These are phyloP conservation scores for Mortierella sp. DNA, from an alignment of 371 early-diverging fungal species.

Conservation along the genomic window DNA sequence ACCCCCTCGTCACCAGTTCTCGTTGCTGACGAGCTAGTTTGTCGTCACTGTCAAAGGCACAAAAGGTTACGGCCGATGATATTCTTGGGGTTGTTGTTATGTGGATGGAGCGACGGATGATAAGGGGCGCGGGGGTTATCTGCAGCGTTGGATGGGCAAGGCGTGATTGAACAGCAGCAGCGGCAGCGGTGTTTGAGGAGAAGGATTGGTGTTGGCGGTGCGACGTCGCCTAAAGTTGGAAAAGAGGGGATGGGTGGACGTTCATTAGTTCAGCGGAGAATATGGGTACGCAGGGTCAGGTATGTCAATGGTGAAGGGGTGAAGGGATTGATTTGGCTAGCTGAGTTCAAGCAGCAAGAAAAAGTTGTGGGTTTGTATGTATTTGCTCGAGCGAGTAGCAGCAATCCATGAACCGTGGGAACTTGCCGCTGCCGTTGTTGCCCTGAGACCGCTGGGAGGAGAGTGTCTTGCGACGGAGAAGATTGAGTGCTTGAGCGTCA, in stretches of 20 bases:
- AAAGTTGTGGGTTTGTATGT: background rate
- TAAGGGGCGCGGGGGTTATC: background rate
- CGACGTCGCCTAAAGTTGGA: background rate
- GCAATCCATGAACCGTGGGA: background rate
- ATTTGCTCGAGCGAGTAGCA: background rate
- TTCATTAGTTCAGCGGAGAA: background rate
- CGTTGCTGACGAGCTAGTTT: background rate
- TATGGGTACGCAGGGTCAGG: background rate
- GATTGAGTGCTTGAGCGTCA: background rate
- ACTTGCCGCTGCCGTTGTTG: background rate
- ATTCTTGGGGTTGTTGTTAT: background rate
- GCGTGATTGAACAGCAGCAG: background rate
- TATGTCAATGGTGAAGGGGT: background rate
- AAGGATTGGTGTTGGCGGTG: background rate
- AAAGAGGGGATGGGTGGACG: background rate
- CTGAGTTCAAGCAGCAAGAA: background rate
- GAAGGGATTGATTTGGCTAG: slow-evolving; percentile 6
- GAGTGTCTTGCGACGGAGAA: background rate
- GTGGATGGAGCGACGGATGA: background rate
- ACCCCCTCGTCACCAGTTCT: background rate
- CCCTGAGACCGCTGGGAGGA: background rate
- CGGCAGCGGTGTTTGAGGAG: background rate
- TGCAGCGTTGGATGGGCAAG: background rate
- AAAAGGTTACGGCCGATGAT: background rate
- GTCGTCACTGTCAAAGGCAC: background rate